Conservation (phyloP, 331 rosid species). For the Stylosanthes scabra region DNA sequence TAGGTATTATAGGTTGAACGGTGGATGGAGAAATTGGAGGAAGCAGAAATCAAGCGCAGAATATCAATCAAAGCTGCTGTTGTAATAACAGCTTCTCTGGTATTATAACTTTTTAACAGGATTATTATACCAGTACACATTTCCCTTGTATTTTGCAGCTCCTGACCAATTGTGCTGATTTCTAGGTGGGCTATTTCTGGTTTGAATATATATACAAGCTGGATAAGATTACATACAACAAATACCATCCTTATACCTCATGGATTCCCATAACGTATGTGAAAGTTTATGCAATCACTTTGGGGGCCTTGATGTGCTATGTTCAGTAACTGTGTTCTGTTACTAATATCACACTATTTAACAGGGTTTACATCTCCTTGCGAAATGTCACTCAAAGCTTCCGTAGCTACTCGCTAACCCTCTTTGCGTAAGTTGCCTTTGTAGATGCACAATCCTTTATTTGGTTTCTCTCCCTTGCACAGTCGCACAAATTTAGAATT, state of each 20-base stretch:
- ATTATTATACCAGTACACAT: slow-evolving; percentile 12
- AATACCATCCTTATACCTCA: slow-evolving; percentile 94
- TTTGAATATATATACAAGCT: slow-evolving; percentile 84
- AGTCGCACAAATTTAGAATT: not conserved
- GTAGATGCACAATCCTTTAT: slow-evolving; percentile 22
- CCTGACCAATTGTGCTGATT: slow-evolving; percentile 41
- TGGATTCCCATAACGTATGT: slow-evolving; percentile 99
- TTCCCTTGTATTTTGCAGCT: slow-evolving; percentile 26
- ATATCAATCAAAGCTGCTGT: slow-evolving; percentile 76
- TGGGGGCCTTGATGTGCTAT: slow-evolving; percentile 11
- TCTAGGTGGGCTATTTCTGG: slow-evolving; percentile 91
- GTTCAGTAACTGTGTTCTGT: slow-evolving; percentile 30
- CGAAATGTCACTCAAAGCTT: slow-evolving; percentile 88
- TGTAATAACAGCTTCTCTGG: slow-evolving; percentile 61
- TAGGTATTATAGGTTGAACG: slow-evolving; percentile 70
- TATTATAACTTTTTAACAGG: slow-evolving; percentile 36
- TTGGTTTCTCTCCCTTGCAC: not conserved
- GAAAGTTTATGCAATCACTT: slow-evolving; percentile 32
- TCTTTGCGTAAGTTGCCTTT: slow-evolving; percentile 78
- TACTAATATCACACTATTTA: slow-evolving; percentile 33
- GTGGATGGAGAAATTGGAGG: slow-evolving; percentile 98
- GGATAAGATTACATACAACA: slow-evolving; percentile 87
- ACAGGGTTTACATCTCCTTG: slow-evolving; percentile 87
- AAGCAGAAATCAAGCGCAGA: slow-evolving; percentile 76
- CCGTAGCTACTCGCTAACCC: slow-evolving; percentile 80